phyloP scores from a whole-genome alignment of 345 rosid species.

The Rhodamnia rubescens region DNA sequence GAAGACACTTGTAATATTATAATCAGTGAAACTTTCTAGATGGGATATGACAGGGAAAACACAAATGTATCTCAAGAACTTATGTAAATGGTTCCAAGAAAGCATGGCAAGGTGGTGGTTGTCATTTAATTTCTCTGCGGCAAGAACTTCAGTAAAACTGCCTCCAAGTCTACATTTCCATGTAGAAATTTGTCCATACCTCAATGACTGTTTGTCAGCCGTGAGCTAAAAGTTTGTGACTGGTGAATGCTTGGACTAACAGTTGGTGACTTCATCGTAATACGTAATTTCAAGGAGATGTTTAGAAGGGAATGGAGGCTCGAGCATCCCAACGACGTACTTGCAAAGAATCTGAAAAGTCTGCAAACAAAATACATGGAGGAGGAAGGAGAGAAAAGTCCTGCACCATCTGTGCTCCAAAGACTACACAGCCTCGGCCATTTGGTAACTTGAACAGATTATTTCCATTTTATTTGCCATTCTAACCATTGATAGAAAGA shows the following conservation, averaged over 20 bases:
- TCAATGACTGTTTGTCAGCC: neutral
- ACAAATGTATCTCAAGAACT: neutral
- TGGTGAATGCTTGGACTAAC: neutral
- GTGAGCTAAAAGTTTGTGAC: neutral
- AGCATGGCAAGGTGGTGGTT: slow-evolving; percentile 5
- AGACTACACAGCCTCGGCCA: slow-evolving; percentile 27
- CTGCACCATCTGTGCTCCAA: slow-evolving; percentile 9
- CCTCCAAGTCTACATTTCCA: neutral
- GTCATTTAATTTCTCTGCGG: neutral
- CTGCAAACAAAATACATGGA: neutral
- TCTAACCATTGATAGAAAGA: neutral
- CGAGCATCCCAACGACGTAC: neutral
- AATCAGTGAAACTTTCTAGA: neutral
- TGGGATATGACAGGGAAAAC: neutral
- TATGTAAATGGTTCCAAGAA: neutral
- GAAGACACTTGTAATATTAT: neutral
- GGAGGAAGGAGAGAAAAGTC: neutral
- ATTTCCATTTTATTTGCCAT: neutral
- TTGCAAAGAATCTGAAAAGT: neutral
- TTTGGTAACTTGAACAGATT: slow-evolving; percentile 11
- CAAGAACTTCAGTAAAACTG: neutral
- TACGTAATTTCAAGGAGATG: neutral
- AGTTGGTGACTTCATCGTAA: neutral
- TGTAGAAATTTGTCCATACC: neutral
- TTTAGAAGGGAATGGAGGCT: neutral